Evolutionary conservation across 441 rosid species (phyloP).

Genomic region (Gossypium laxum): DNA sequence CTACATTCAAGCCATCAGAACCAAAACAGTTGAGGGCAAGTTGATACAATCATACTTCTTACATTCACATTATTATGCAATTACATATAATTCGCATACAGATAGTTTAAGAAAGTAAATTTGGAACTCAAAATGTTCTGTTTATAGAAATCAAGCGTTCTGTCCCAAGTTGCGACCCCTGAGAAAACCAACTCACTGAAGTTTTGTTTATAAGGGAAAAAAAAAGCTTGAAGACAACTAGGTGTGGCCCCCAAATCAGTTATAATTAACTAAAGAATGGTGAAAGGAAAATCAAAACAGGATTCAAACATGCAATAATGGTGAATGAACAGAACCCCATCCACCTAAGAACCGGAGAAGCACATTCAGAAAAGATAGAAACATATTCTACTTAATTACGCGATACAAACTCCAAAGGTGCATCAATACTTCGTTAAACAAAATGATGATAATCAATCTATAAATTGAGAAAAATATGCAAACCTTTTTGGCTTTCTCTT

Average conservation of each 20-base stretch:
- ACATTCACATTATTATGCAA: neutral
- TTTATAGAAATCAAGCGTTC: neutral
- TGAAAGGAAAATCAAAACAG: neutral
- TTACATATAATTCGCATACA: neutral
- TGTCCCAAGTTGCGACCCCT: neutral
- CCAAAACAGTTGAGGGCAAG: neutral
- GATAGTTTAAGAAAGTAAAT: neutral
- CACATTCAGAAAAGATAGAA: neutral
- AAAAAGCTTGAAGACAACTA: neutral
- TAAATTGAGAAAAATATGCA: neutral
- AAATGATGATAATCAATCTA: neutral
- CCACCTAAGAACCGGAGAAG: neutral
- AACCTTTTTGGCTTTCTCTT: conserved; percentile 75
- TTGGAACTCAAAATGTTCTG: neutral
- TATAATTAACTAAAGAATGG: neutral
- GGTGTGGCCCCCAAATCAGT: neutral
- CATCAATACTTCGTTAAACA: neutral
- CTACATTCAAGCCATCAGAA: neutral
- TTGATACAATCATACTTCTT: neutral
- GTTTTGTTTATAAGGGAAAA: no score
- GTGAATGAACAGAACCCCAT: neutral
- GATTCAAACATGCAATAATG: neutral
- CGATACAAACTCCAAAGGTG: neutral
- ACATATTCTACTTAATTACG: neutral
- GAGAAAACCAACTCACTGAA: neutral